A percentile compares a stretch with the other conserved stretches of the same genome.
Conservation (phyloP, 331 rosid genomes). For the Telfairia occidentalis region DNA sequence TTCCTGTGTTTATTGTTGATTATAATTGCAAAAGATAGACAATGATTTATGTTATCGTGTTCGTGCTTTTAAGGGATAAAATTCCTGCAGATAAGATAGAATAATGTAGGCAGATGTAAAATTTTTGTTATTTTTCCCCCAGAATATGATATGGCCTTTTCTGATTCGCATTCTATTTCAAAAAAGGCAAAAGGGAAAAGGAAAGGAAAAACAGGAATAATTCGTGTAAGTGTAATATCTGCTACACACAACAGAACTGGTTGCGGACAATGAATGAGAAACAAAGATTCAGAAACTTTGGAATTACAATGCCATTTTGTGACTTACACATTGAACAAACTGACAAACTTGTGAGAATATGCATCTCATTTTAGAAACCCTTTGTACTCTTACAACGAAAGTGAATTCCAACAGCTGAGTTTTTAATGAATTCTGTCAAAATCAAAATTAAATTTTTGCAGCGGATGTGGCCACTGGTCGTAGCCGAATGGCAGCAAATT, state of each 20-base stretch:
- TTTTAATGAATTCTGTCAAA: background rate
- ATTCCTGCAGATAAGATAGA: slow-evolving; percentile 7
- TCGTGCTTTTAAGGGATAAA: background rate
- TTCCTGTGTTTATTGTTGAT: background rate
- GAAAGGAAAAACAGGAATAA: background rate
- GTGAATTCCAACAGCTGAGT: background rate
- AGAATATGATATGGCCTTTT: background rate
- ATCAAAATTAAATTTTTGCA: background rate
- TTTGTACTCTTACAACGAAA: background rate
- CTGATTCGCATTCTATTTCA: slow-evolving; percentile 2
- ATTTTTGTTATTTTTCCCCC: background rate
- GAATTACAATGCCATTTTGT: background rate
- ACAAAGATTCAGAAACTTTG: background rate
- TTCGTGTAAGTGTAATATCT: background rate
- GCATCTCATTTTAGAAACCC: background rate
- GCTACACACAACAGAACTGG: background rate
- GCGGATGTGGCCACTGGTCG: background rate
- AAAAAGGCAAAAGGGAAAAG: background rate
- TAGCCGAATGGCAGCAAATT: background rate
- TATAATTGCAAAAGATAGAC: background rate
- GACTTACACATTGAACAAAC: background rate
- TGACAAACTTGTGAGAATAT: background rate
- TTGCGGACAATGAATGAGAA: background rate
- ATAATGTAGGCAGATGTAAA: background rate
- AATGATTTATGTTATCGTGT: background rate